Percentiles rank a stretch among this genome's conserved stretches.
Conservation (phyloP, 2,329 filamentous ascomycete genomes). For the Aspergillus carbonarius region DNA sequence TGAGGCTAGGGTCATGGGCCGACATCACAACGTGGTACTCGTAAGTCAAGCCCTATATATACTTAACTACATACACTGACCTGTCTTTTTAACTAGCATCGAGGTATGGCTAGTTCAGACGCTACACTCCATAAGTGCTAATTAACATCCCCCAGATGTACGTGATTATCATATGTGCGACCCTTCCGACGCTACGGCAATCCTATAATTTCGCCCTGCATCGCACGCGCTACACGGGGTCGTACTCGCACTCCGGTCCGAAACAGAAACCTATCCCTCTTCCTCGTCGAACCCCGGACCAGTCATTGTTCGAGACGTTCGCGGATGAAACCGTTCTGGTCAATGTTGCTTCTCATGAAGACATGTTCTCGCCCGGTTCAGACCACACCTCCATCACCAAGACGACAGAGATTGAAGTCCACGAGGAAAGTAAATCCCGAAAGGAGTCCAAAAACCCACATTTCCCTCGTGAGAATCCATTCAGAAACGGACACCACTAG, state of each 20-base stretch:
- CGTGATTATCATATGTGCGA: conserved; percentile 15
- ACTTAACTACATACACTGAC: no score
- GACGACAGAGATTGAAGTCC: conserved; percentile 7
- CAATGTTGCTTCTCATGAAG: conserved; percentile 2
- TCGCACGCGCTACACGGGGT: background rate
- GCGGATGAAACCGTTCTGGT: background rate
- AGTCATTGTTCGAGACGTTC: conserved; percentile 9
- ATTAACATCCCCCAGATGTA: conserved; percentile 2
- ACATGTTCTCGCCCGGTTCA: background rate
- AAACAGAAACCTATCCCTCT: background rate
- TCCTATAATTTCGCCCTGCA: conserved; percentile 5
- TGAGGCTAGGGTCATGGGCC: conserved; percentile 12
- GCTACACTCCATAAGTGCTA: no score
- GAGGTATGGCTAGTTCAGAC: no score
- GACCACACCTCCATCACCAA: conserved; percentile 1
- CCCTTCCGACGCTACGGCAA: conserved; percentile 11
- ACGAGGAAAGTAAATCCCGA: background rate
- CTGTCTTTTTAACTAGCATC: no score
- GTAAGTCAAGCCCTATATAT: background rate
- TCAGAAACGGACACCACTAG: background rate
- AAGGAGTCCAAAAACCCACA: background rate
- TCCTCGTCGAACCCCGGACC: background rate
- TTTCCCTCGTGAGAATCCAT: conserved; percentile 4
- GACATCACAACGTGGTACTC: conserved; percentile 18
- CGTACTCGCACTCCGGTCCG: background rate